Base-by-base conservation (phyloP, 2,329 filamentous ascomycete species). In the Coniella vitis region DNA sequence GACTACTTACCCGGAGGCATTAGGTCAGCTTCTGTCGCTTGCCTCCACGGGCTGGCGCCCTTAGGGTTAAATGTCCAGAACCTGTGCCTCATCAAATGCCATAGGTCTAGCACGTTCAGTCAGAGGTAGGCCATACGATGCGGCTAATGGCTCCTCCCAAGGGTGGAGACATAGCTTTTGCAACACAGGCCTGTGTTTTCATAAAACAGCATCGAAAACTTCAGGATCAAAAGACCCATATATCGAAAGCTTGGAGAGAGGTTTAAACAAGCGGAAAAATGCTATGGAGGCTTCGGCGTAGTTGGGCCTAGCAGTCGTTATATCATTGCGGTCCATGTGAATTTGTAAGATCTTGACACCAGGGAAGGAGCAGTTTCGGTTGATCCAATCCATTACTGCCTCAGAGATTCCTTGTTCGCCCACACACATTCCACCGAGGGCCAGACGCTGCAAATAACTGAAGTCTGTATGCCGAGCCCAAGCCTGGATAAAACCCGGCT, bases 391-490 rank as follows among this genome's bases (percentile, higher is more conserved):
- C 45, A 47, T 47, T 8, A 34, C 21, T 22, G 19, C 38, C 5
- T 31, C 19, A 38, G 21, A 20, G 2, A 50, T 16, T 20, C 47
- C 19, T 3, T 7, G 7, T 36, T n/a, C 13, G 5, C 1, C 13
- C 19, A n/a, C 5, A 40, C 16, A 50, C 5, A 37, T 25, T 34
- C 48, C 48, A 0, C 48, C 48, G 2, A 50, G 21, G 17, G 3
- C 17, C 32, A 50, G 19, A 14, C 42, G 34, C 9, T 25, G 43
- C 22, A 50, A 25, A 4, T 2, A 37, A 3, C 17, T 14, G 25
- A 50, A 46, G 19, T 43, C 38, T 35, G 48, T 47, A 20, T 47
- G 38, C 14, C n/a, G 41, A 16, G 8, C 10, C 48, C 48, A 50
- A 3, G 13, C 19, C 22, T 20, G 38, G 4, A 50, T 4, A 2